These are phyloP conservation scores for Termitomyces sp. DNA, from an alignment of 768 basidiomycete genomes.

Conservation along the genomic window DNA sequence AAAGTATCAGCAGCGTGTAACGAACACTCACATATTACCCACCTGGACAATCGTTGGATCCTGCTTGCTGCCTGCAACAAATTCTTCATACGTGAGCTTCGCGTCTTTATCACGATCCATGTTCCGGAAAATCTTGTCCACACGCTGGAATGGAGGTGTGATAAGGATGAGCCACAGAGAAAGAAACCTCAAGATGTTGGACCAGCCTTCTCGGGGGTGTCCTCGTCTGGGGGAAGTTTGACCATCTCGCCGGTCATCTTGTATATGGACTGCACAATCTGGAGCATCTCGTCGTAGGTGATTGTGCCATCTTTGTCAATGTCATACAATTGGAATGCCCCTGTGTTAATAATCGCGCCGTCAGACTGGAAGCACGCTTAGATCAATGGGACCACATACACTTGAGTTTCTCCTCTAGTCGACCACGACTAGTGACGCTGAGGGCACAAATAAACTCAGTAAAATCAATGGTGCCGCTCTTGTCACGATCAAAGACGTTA, in stretches of 20 bases:
- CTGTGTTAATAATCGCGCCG: slow-evolving; percentile 41
- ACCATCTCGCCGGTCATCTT: slow-evolving; percentile 99
- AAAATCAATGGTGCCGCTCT: slow-evolving; percentile 97
- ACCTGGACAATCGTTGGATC: slow-evolving; percentile 99
- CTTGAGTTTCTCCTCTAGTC: slow-evolving; percentile 96
- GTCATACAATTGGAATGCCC: slow-evolving; percentile 99
- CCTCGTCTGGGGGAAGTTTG: slow-evolving; percentile 95
- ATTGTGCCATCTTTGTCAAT: slow-evolving; percentile 98
- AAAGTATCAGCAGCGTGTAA: slow-evolving; percentile 5
- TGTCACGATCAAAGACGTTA: slow-evolving; percentile 94
- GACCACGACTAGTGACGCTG: slow-evolving; percentile 89
- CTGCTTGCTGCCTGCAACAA: slow-evolving; percentile 97
- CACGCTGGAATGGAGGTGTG: slow-evolving; percentile 55
- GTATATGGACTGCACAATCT: slow-evolving; percentile 97
- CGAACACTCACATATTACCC: slow-evolving; percentile 3
- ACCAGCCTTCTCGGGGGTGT: slow-evolving; percentile 94
- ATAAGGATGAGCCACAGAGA: slow-evolving; percentile 9
- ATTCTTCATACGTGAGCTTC: slow-evolving; percentile 91
- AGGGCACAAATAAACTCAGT: slow-evolving; percentile 99
- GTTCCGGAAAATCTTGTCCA: slow-evolving; percentile 96
- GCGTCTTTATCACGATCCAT: slow-evolving; percentile 98
- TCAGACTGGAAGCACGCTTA: slow-evolving; percentile 13
- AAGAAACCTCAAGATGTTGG: slow-evolving; percentile 22
- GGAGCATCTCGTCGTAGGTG: slow-evolving; percentile 98
- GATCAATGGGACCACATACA: slow-evolving; percentile 52